Evolutionary conservation across 1,284 basidiomycete species (phyloP).

Genomic region (Ganoderma lingzhi): DNA sequence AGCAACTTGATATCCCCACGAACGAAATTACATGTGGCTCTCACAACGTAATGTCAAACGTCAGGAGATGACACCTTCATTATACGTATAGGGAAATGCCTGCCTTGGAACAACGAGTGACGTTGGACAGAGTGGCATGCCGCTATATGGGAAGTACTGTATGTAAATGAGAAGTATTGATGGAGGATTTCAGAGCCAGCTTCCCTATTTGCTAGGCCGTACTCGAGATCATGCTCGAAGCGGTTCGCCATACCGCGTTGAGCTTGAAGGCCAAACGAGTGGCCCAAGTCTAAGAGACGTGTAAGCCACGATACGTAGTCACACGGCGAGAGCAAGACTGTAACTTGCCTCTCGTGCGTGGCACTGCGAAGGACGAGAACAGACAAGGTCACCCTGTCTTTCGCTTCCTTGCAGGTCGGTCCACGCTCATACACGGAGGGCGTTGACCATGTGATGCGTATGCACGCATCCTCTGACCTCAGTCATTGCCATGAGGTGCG

Average conservation of each 20-base stretch:
- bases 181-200: background rate
- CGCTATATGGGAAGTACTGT: background rate
- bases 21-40: background rate
- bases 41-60: background rate
- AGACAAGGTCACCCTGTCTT: background rate
- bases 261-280: background rate
- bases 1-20: background rate
- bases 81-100: background rate
- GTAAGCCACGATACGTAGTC: background rate
- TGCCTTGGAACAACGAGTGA: background rate
- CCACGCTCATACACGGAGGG: background rate
- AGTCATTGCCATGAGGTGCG: background rate
- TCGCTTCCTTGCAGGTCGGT: background rate
- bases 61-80: background rate
- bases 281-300: background rate
- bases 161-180: background rate
- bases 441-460: background rate
- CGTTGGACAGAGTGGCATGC: background rate
- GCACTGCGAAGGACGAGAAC: background rate
- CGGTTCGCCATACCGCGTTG: background rate
- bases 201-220: background rate
- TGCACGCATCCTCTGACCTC: background rate
- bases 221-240: background rate
- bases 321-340: background rate
- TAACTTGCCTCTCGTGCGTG: background rate